Percentiles rank a stretch among this genome's conserved stretches.
Evolutionary conservation across 805 yeast species (phyloP).

Genomic region (Pachysolen tannophilus): DNA sequence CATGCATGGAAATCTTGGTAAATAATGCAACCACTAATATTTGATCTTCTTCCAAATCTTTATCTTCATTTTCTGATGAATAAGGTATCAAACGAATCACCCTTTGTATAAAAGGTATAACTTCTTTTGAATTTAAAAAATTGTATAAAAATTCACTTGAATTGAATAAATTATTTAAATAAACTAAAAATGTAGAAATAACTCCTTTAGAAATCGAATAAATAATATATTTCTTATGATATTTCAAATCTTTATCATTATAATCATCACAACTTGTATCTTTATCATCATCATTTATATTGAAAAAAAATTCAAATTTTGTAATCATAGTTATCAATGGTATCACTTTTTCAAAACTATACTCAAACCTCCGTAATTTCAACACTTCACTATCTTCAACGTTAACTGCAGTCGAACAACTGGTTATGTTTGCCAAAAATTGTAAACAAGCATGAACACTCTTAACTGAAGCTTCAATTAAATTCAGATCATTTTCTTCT

Average conservation of each 20-base stretch:
- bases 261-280: too few relatives aligned
- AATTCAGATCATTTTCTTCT: constrained; percentile 1
- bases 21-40: constrained; percentile 17
- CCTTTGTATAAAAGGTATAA: neutral
- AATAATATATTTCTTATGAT: too few relatives aligned
- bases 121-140: constrained; percentile 10
- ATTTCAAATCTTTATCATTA: too few relatives aligned
- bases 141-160: constrained; percentile 14
- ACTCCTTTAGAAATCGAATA: too few relatives aligned
- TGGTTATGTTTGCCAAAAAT: constrained; percentile 7
- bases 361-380: constrained; percentile 2
- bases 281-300: too few relatives aligned
- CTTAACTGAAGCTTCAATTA: too few relatives aligned
- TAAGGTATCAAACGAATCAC: constrained; percentile 1
- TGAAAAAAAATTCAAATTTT: too few relatives aligned
- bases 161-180: constrained; percentile 8
- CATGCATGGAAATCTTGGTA: constrained; percentile 20
- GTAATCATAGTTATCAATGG: too few relatives aligned
- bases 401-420: constrained; percentile 5
- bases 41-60: neutral
- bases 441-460: constrained; percentile 6
- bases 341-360: too few relatives aligned
- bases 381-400: constrained; percentile 7
- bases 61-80: neutral
- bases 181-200: neutral